A percentile compares a stretch with the other conserved stretches of the same genome.
These are phyloP conservation scores for Chlorella sorokiniana DNA, from an alignment of 139 green algal species.

Conservation along the genomic window DNA sequence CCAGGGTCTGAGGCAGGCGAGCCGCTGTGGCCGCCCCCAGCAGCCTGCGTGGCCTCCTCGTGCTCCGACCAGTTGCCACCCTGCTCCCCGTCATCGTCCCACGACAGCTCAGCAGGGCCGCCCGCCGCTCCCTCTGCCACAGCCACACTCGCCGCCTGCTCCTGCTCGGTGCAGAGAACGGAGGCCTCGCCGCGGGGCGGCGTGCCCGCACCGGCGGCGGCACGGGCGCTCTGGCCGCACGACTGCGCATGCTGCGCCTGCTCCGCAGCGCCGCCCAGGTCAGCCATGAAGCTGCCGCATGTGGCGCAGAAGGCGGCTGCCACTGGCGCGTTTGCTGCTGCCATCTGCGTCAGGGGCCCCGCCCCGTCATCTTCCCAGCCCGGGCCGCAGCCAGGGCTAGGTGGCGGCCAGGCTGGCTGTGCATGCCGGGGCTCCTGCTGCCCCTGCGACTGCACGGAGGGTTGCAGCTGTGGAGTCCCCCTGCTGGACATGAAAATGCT, in stretches of 20 bases:
- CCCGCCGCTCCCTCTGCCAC: neutral
- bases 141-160: neutral
- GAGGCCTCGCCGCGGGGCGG: no score
- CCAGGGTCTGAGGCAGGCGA: no score
- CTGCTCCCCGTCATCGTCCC: constrained; percentile 7
- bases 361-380: neutral
- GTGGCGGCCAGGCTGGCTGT: neutral
- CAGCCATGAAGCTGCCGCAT: constrained; percentile 28
- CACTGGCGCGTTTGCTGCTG: neutral
- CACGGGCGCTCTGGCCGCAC: neutral
- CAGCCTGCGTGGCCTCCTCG: constrained; percentile 10
- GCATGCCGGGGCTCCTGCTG: neutral
- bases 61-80: constrained; percentile 30
- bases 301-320: constrained; percentile 15
- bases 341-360: constrained; percentile 32
- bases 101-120: neutral
- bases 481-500: constrained; percentile 7
- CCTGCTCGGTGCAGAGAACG: no score
- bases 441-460: neutral
- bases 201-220: no score
- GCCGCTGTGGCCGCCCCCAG: no score
- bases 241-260: neutral
- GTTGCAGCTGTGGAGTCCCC: neutral
- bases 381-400: neutral
- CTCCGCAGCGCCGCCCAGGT: constrained; percentile 3